A percentile compares a stretch with the other conserved stretches of the same genome.
Evolutionary conservation across 495 filamentous ascomycete species (phyloP).

Genomic region (Darksidea phi): DNA sequence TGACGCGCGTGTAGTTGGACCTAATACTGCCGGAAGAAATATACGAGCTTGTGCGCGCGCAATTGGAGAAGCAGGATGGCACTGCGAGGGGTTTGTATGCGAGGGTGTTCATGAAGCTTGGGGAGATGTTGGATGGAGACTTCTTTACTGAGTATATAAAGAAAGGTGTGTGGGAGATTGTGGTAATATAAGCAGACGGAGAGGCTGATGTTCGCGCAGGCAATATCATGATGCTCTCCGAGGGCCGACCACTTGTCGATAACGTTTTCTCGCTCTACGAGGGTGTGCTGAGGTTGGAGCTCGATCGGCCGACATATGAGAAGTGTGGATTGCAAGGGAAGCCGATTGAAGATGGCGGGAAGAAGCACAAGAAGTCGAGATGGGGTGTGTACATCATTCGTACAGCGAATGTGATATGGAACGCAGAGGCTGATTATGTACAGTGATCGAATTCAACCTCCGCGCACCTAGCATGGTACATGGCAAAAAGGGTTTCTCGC

Average conservation of each 20-base stretch:
- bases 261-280: slow-evolving; percentile 73
- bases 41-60: slow-evolving; percentile 56
- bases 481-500: slow-evolving; percentile 88
- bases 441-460: slow-evolving; percentile 81
- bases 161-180: slow-evolving; percentile 55
- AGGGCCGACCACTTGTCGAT: slow-evolving; percentile 76
- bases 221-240: slow-evolving; percentile 85
- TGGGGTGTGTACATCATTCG: slow-evolving; percentile 50
- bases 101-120: slow-evolving; percentile 71
- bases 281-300: slow-evolving; percentile 72
- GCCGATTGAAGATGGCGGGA: slow-evolving; percentile 57
- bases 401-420: slow-evolving; percentile 17
- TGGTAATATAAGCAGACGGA: neutral
- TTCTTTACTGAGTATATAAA: slow-evolving; percentile 91
- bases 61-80: slow-evolving; percentile 47
- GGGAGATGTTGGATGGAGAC: slow-evolving; percentile 65
- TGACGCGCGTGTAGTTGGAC: slow-evolving; percentile 58
- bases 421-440: neutral
- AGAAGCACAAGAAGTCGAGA: slow-evolving; percentile 61
- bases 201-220: slow-evolving; percentile 51
- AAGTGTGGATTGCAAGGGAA: slow-evolving; percentile 78
- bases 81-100: slow-evolving; percentile 54
- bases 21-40: slow-evolving; percentile 70
- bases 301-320: slow-evolving; percentile 84
- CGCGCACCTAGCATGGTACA: slow-evolving; percentile 78